Evolutionary conservation across 1,284 basidiomycete genomes (phyloP), one percentile per base, ranked within the genome.

Genomic region (Ceratobasidium sp.): DNA sequence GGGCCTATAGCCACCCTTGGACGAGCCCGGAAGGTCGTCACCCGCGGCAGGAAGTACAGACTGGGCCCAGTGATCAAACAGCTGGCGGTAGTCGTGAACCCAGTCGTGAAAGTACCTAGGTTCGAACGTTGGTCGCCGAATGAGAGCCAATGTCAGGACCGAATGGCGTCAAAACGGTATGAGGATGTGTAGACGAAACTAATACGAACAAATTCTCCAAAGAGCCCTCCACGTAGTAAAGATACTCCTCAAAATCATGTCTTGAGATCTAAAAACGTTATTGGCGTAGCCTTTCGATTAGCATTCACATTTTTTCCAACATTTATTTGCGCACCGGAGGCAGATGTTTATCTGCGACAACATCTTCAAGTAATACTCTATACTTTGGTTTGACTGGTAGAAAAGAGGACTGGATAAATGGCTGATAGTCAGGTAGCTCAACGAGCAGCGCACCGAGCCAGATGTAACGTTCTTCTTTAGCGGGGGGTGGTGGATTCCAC

Each of bases 231-330:
- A 58, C 62, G 50, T 64, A 53, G 25, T 50, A 49, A 11, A 68
- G 33, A 56, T 68, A 71, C 36, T 59, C 64, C 30, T 71, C 67
- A 49, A 71, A 69, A 50, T 69, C 66, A 57, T 58, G 53, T 36
- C 36, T 25, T n/a, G 64, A 44, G 21, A 50, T 54, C 56, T 53
- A 33, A 11, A 27, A 46, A 46, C 6, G 14, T n/a, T 21, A 4
- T n/a, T 3, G 19, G 16, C 42, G 19, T 46, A 6, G 42, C 16
- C 6, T 6, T 3, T 16, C 16, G 42, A 14, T 16, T 46, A 21
- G 42, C 33, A 4, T 36, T 36, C 5, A 36, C 33, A 5, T 11
- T 11, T 36, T 11, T 4, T 36, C 33, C 29, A 13, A 25, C 16
- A 11, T 21, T 5, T 7, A 39, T 33, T 11, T n/a, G 54, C 62